Base-by-base conservation (phyloP, 208 protist genomes). In the Spongospora subterranea region DNA sequence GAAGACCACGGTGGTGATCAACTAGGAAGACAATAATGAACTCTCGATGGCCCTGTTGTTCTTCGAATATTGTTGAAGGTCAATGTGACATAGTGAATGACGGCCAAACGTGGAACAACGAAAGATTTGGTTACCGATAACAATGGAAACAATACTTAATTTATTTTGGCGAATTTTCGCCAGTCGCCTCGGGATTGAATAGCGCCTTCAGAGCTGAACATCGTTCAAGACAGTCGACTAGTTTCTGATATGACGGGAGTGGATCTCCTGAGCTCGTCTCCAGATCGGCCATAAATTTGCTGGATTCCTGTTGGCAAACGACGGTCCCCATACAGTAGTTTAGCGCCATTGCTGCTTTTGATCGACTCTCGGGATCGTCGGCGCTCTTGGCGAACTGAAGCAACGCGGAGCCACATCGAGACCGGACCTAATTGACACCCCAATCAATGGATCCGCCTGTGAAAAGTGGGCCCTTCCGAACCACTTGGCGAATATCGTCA, bases 321-420 rank as follows among this genome's bases (percentile, higher is more conserved):
- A 82, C 35, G 71, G 71, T 20, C 11, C 71, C 71, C 71, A 82
- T 82, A n/a, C 71, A 82, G 71, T 82, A 82, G 71, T 82, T 82
- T 43, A 82, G 71, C 13, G 71, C 71, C 71, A 82, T 82, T 35
- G 71, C 71, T 20, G 71, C 6, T 43, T 82, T 82, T 20, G 71
- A 6, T 20, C n/a, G 40, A 40, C 35, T 35, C n/a, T 20, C 24
- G 24, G 50, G 35, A 45, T 82, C 71, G 35, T 82, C 71, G n/a
- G 71, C 40, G 35, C 17, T 45, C 6, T 43, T 43, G 11, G 17
- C 13, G 71, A 82, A 82, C 71, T 35, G n/a, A 6, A 43, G 13
- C 71, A 82, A 43, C 6, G 71, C 71, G 35, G 71, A 82, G 6
- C 40, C 71, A 82, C 71, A 82, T 35, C 71, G 71, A 6, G 50